phyloP scores from a whole-genome alignment of 202 grass and related monocot genomes.

The Setaria viridis region DNA sequence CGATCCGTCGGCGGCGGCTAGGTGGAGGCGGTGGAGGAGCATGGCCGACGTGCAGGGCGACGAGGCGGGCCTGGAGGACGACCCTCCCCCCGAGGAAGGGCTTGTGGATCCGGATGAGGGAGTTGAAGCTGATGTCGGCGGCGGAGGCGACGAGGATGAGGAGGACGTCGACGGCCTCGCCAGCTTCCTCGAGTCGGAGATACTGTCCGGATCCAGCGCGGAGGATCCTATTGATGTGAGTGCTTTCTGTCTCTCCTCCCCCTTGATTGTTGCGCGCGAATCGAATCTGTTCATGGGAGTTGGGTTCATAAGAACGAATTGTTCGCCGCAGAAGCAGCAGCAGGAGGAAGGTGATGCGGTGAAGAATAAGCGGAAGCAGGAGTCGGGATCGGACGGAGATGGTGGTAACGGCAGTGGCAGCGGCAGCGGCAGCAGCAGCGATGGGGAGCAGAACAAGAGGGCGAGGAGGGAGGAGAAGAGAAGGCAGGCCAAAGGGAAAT shows the following conservation, averaged over 20 bases:
- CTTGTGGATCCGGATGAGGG: not conserved
- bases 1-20: constrained; percentile 45
- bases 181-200: constrained; percentile 86
- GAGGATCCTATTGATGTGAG: constrained; percentile 47
- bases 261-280: not conserved
- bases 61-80: not conserved
- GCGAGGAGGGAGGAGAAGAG: constrained; percentile 34
- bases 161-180: constrained; percentile 79
- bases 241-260: not conserved
- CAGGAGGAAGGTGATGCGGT: not conserved
- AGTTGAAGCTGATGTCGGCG: not conserved
- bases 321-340: not conserved
- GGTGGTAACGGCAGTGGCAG: not conserved
- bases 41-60: constrained; percentile 26
- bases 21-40: constrained; percentile 8
- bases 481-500: constrained; percentile 49
- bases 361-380: constrained; percentile 55
- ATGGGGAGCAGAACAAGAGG: constrained; percentile 53
- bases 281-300: constrained; percentile 1
- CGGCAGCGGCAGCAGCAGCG: constrained; percentile 9
- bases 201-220: constrained; percentile 60
- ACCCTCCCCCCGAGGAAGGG: not conserved
- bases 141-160: constrained; percentile 42
- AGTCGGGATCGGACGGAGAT: constrained; percentile 10
- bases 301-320: not conserved